Base-by-base conservation (phyloP, 768 basidiomycete genomes). In the Trametes cubensis region DNA sequence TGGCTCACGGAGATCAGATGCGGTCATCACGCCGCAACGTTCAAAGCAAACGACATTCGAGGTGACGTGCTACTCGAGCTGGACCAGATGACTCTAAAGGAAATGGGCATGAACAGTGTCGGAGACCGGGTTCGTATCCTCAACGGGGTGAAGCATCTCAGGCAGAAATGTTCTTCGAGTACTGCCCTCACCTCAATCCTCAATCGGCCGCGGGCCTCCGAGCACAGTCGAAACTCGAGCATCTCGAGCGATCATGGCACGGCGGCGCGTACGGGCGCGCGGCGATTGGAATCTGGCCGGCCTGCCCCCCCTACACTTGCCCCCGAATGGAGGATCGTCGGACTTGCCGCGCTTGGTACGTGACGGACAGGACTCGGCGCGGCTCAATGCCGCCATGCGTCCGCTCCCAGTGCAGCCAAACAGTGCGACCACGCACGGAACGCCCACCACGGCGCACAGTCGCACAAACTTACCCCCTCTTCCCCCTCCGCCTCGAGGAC, bases 41-140 rank as follows among this genome's bases (percentile, higher is more conserved):
- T 99, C 78, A 83, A 80, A 50, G 80, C 82, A 4, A 91, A 96
- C 76, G 96, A 99, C 71, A 96, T 99, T 68, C 78, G 93, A 53
- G 95, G 96, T 6, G 90, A 93, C 71, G 87, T 99, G 21, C 77
- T 99, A 18, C 81, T 98, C 52, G 97, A 99, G 65, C 78, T 98
- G 47, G 96, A 98, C 70, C 92, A 95, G 74, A 74, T 78, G 7
- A 89, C 87, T 2, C 77, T 99, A 52, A 92, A 88, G 72, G 97
- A 99, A 75, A 92, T 98, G 86, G 90, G 90, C 15, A 84, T 99
- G 28, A 69, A 80, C 34, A 93, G 89, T 74, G 89, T 99, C 44
- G 97, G 97, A 13, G 97, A 99, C 75, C 80, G 95, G 51, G 85
- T 98, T 8, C 83, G 93, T 70, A 90, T 99, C 52, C 70, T 94